These are phyloP conservation scores for Hyphopichia wangnamkhiaoensis DNA, from an alignment of 1,139 yeast species.

Conservation along the genomic window DNA sequence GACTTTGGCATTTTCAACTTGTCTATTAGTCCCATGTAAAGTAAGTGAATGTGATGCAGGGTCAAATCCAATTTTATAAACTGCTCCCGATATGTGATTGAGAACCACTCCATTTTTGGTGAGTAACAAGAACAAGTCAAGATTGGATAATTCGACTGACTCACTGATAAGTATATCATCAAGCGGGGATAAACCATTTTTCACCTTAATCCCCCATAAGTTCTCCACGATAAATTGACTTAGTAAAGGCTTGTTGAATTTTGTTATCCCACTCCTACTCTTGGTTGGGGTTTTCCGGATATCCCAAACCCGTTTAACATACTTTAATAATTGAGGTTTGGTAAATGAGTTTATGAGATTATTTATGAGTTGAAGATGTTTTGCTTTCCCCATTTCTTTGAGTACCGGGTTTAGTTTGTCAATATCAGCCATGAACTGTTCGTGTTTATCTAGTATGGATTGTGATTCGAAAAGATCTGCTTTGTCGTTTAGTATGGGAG, in stretches of 20 bases:
- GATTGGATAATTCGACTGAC: constrained; percentile 35
- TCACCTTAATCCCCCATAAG: constrained; percentile 40
- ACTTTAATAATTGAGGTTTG: constrained; percentile 20
- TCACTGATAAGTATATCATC: constrained; percentile 43
- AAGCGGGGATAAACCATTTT: constrained; percentile 29
- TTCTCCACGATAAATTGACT: constrained; percentile 28
- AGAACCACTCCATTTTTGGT: constrained; percentile 48
- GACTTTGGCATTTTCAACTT: constrained; percentile 35
- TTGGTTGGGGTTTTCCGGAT: background rate
- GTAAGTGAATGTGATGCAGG: constrained; percentile 17
- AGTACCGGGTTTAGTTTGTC: background rate
- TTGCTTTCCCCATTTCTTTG: background rate
- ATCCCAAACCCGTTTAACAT: constrained; percentile 12
- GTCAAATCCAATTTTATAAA: constrained; percentile 51
- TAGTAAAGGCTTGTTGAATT: constrained; percentile 10
- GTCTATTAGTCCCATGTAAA: constrained; percentile 34
- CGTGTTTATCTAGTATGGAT: no score
- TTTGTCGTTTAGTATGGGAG: no score
- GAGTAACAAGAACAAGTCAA: constrained; percentile 52
- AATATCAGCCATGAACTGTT: background rate
- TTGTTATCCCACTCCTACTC: constrained; percentile 9
- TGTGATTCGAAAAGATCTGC: no score
- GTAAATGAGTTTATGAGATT: constrained; percentile 1
- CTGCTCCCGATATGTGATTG: constrained; percentile 53
- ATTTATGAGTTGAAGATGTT: background rate